A percentile compares a stretch with the other conserved stretches of the same genome.
Evolutionary conservation across 176 grass and related monocot genomes (phyloP).

Genomic region (Zea luxurians): DNA sequence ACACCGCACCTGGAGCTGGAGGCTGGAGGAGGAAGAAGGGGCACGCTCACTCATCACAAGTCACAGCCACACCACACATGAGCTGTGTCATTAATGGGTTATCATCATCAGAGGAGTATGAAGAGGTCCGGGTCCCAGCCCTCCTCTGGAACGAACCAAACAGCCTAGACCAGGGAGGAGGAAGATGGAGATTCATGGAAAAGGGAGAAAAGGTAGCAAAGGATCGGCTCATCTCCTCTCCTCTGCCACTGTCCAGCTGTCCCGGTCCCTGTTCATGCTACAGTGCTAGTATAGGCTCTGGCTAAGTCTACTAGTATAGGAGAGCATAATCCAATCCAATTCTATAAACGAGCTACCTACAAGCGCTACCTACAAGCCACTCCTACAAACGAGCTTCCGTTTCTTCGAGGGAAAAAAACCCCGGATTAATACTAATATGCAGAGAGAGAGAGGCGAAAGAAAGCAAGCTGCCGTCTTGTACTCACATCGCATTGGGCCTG

Average conservation of each 20-base stretch:
- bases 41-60: background rate
- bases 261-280: background rate
- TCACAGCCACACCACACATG: conserved; percentile 26
- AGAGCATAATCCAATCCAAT: background rate
- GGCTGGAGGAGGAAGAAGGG: conserved; percentile 1
- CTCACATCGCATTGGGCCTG: conserved; percentile 63
- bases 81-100: conserved; percentile 57
- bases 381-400: background rate
- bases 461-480: background rate
- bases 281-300: background rate
- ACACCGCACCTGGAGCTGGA: background rate
- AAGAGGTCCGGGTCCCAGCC: conserved; percentile 33
- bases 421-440: background rate
- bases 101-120: background rate
- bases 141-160: conserved; percentile 12
- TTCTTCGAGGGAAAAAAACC: background rate
- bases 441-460: background rate
- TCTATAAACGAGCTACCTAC: background rate
- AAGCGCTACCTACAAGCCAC: background rate
- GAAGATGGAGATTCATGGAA: background rate
- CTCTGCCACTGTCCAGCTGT: background rate
- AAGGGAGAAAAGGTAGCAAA: background rate
- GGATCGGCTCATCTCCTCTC: background rate
- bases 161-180: background rate
- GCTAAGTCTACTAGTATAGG: background rate